Conservation (phyloP, 768 basidiomycete genomes). For the Trametes gibbosa region DNA sequence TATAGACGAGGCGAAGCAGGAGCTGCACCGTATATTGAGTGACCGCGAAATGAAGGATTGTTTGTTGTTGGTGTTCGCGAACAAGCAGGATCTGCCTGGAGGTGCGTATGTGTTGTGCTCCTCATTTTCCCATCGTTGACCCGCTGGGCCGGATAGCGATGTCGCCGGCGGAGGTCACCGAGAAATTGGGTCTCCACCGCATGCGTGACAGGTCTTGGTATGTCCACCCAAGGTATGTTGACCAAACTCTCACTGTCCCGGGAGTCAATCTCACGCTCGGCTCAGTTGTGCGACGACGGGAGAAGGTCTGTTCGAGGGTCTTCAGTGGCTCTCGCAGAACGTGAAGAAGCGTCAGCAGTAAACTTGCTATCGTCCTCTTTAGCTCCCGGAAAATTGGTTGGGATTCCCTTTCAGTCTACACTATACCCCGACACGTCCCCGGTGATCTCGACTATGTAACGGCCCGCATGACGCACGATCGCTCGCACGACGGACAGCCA, state of each 20-base stretch:
- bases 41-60: conserved; percentile 99
- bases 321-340: conserved; percentile 97
- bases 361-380: conserved; percentile 23
- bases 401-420: conserved; percentile 31
- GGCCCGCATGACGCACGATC: conserved; percentile 33
- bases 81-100: conserved; percentile 97
- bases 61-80: conserved; percentile 95
- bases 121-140: not conserved
- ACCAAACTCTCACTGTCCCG: not conserved
- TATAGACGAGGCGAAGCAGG: conserved; percentile 94
- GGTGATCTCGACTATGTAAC: conserved; percentile 28
- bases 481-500: conserved; percentile 30
- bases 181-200: conserved; percentile 90
- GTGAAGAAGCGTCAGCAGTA: conserved; percentile 89
- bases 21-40: conserved; percentile 92
- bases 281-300: conserved; percentile 92
- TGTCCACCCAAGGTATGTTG: conserved; percentile 89
- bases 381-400: conserved; percentile 29
- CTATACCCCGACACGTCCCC: conserved; percentile 26
- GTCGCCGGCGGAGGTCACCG: conserved; percentile 99
- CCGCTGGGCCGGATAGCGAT: conserved; percentile 56
- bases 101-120: conserved; percentile 50
- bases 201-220: conserved; percentile 99
- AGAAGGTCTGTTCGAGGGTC: conserved; percentile 94
- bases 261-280: not conserved